Base-by-base conservation (phyloP, 2,329 filamentous ascomycete genomes). In the Pseudopyrenochaeta lycopersici region DNA sequence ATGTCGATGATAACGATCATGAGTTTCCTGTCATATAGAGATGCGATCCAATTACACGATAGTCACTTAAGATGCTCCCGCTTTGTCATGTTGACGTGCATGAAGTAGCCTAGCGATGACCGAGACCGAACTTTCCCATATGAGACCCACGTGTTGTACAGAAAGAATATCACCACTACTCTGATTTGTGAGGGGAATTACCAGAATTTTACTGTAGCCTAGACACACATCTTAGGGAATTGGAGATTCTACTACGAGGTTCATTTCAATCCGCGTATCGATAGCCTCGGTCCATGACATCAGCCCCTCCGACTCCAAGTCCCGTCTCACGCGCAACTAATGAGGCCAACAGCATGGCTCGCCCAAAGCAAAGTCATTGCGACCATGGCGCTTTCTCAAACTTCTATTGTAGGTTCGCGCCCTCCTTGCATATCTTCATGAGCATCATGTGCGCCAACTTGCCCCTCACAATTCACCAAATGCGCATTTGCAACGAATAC, bases 1-100 rank as follows among this genome's bases (percentile, higher is more conserved):
- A 62, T 72, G 71, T 70, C 66, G 58, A 63, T 59, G 67, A 75
- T 71, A 61, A 75, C 68, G 62, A 64, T 74, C 67, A 75, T 75
- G 74, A 68, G 70, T 68, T 75, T 70, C 59, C 70, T 71, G 63
- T 58, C 63, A 52, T 71, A 74, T 74, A 75, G 73, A 76, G 62
- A 68, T 63, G 67, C 66, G 56, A 62, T 68, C 58, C 65, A 62
- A 74, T 71, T 74, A 70, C 68, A 74, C 70, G 62, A 60, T 64
- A 58, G 47, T 68, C 51, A 62, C 58, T 63, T 50, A 55, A 63
- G 35, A 15, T 45, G 52, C 21, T 52, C 38, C 38, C 20, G 31
- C 35, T 35, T 21, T 54, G 48, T 48, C 20, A 38, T 49, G 49
- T 20, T 49, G 15, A 42, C 23, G 46, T 58, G 43, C 29, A 47